Percentiles rank a stretch among this genome's conserved stretches.
These are phyloP conservation scores for Buxus sempervirens DNA, from an alignment of 164 flowering plant genomes.

Conservation along the genomic window DNA sequence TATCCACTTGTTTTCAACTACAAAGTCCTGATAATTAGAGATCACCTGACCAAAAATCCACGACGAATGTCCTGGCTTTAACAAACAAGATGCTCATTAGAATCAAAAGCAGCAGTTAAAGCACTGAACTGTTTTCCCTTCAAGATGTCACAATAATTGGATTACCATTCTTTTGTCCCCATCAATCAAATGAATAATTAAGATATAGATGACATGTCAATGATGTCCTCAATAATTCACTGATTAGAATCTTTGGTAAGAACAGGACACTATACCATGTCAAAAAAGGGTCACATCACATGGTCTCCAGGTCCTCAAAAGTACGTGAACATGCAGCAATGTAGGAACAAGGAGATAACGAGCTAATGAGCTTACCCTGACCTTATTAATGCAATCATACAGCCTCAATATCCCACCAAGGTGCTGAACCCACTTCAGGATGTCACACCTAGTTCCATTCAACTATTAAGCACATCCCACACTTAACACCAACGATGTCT, in stretches of 20 bases:
- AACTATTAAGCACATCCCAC: background rate
- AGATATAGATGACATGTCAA: slow-evolving; percentile 2
- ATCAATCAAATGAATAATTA: background rate
- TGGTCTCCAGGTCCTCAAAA: background rate
- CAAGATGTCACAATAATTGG: slow-evolving; percentile 5
- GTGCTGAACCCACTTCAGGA: slow-evolving; percentile 1
- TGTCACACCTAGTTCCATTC: background rate
- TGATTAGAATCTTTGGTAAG: slow-evolving; percentile 10
- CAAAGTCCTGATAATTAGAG: slow-evolving; percentile 8
- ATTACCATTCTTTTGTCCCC: slow-evolving; percentile 7
- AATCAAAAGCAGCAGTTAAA: background rate
- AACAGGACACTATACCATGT: slow-evolving; percentile 1
- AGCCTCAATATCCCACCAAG: background rate
- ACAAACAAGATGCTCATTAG: background rate
- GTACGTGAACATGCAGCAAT: background rate
- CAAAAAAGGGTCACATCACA: background rate
- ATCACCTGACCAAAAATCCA: slow-evolving; percentile 10
- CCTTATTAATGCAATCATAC: background rate
- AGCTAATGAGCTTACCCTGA: background rate
- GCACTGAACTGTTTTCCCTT: slow-evolving; percentile 8
- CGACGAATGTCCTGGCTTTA: slow-evolving; percentile 1
- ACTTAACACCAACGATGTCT: background rate
- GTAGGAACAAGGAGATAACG: slow-evolving; percentile 1
- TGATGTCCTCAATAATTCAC: slow-evolving; percentile 1
- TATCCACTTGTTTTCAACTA: slow-evolving; percentile 12